Evolutionary conservation across 2,329 filamentous ascomycete genomes (phyloP).

Genomic region (Corinectria fuckeliana): DNA sequence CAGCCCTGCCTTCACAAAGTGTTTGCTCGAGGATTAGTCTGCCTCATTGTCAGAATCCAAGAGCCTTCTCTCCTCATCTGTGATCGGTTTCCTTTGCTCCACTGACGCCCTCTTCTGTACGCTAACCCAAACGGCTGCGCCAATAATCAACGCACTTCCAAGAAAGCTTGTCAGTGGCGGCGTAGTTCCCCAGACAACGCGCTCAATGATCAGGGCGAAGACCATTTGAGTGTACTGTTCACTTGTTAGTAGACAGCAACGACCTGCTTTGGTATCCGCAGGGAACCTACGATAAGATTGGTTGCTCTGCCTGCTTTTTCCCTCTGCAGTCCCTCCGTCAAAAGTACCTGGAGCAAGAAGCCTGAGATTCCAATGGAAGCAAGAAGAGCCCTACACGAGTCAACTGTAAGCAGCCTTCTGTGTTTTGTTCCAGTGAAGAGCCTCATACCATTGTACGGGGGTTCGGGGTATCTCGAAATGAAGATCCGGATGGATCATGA

Average conservation of each 20-base stretch:
- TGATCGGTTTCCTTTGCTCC: conserved; percentile 22
- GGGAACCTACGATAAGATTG: conserved; percentile 39
- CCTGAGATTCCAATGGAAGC: conserved; percentile 71
- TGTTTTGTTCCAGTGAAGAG: fast-evolving
- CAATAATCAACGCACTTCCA: conserved; percentile 50
- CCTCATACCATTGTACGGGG: conserved; percentile 36
- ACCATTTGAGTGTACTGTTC: conserved; percentile 43
- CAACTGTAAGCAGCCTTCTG: neutral
- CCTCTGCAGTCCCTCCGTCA: conserved; percentile 75
- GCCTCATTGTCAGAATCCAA: conserved; percentile 16
- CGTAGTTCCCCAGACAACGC: conserved; percentile 51
- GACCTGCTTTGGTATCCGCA: fast-evolving
- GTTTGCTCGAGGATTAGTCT: neutral
- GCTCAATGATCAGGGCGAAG: conserved; percentile 47
- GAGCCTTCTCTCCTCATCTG: conserved; percentile 47
- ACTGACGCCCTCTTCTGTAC: conserved; percentile 47
- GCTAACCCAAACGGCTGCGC: conserved; percentile 50
- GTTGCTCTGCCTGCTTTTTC: conserved; percentile 58
- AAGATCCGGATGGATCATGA: conserved; percentile 55
- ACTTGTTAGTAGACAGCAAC: conserved; percentile 31
- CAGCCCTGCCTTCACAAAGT: no score
- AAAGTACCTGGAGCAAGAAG: conserved; percentile 78
- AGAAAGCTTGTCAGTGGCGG: conserved; percentile 47
- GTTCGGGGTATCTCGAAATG: conserved; percentile 45
- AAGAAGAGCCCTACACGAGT: conserved; percentile 59